Evolutionary conservation across 371 early-diverging fungal genomes (phyloP).

Genomic region (Lichtheimia ramosa): DNA sequence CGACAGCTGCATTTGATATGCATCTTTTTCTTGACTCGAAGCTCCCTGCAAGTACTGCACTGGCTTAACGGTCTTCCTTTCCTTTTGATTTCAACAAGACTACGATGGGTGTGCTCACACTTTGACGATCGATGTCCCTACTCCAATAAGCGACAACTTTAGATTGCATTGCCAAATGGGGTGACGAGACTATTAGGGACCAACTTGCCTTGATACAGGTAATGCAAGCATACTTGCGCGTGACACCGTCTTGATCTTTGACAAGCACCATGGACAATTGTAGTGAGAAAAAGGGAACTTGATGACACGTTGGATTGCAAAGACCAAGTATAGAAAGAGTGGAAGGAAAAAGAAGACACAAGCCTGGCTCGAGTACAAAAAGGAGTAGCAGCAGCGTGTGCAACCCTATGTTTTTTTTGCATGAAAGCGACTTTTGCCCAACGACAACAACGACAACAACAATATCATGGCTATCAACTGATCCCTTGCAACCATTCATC

Average conservation of each 20-base stretch:
- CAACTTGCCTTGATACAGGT: conserved; percentile 44
- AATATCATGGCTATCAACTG: too few relatives aligned
- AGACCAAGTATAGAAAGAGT: too few relatives aligned
- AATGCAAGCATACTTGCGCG: conserved; percentile 41
- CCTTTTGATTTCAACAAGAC: conserved; percentile 65
- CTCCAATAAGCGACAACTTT: background rate
- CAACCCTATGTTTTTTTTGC: too few relatives aligned
- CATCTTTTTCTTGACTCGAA: conserved; percentile 70
- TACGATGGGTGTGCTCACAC: conserved; percentile 61
- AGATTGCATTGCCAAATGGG: background rate
- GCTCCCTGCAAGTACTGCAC: conserved; percentile 69
- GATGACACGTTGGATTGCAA: too few relatives aligned
- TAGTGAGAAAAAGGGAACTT: too few relatives aligned
- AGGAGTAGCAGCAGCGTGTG: too few relatives aligned
- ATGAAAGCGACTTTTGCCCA: too few relatives aligned
- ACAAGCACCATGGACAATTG: conserved; percentile 27
- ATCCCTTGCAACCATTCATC: too few relatives aligned
- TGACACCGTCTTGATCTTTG: conserved; percentile 31
- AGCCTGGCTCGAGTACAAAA: too few relatives aligned
- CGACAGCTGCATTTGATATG: conserved; percentile 74
- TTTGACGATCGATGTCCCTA: conserved; percentile 65
- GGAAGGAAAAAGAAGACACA: too few relatives aligned
- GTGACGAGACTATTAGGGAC: background rate
- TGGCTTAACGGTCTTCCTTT: conserved; percentile 83
- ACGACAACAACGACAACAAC: too few relatives aligned